phyloP scores from a whole-genome alignment of 1,284 basidiomycete genomes.

The Cronartium ribicola region DNA sequence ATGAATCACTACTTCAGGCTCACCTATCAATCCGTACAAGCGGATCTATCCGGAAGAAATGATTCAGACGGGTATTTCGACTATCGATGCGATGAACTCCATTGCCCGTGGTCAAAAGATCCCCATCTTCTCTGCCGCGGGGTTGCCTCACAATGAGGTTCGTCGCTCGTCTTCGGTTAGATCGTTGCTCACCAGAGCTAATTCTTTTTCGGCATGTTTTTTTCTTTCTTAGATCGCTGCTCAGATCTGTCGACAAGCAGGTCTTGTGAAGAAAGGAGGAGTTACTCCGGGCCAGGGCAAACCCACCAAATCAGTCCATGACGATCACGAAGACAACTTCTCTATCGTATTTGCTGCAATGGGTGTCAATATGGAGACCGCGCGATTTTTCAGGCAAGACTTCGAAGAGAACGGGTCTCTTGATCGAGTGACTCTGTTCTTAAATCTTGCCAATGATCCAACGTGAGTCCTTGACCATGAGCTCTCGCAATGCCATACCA shows the following conservation, averaged over 20 bases:
- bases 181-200: slow-evolving; percentile 30
- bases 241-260: slow-evolving; percentile 98
- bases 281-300: slow-evolving; percentile 49
- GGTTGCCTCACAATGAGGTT: slow-evolving; percentile 97
- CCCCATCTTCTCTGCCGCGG: slow-evolving; percentile 98
- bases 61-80: slow-evolving; percentile 99
- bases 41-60: slow-evolving; percentile 99
- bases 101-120: slow-evolving; percentile 99
- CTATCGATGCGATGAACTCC: slow-evolving; percentile 95
- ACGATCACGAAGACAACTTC: slow-evolving; percentile 99
- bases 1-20: slow-evolving; percentile 60
- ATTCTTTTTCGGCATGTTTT: slow-evolving; percentile 18
- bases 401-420: slow-evolving; percentile 98
- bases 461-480: slow-evolving; percentile 56
- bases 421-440: slow-evolving; percentile 95
- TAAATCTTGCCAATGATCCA: slow-evolving; percentile 99
- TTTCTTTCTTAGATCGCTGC: slow-evolving; percentile 74
- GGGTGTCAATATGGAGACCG: slow-evolving; percentile 99
- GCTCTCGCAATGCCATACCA: neutral
- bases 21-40: slow-evolving; percentile 97
- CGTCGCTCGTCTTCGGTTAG: slow-evolving; percentile 46
- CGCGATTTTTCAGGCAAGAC: slow-evolving; percentile 99
- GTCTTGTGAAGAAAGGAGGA: slow-evolving; percentile 70
- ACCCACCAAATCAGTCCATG: slow-evolving; percentile 95
- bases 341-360: slow-evolving; percentile 99